A percentile compares a stretch with the other conserved stretches of the same genome.
These are phyloP conservation scores for Lyophyllum atratum DNA, from an alignment of 768 basidiomycete genomes.

Conservation along the genomic window DNA sequence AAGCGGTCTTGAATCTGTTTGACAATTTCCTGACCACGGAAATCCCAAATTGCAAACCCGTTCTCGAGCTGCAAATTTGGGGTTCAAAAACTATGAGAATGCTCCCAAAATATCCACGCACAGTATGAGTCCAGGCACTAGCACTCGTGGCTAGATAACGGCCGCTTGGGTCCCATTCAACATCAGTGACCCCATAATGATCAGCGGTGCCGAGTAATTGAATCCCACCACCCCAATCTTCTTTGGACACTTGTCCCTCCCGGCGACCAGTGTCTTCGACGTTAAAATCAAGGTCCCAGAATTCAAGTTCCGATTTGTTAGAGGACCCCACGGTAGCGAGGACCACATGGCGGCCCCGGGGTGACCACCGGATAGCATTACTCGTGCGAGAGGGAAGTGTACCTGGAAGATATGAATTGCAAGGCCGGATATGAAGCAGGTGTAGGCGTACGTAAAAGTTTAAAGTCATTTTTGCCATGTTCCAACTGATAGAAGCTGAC, in stretches of 20 bases:
- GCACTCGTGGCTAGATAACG: constrained; percentile 92
- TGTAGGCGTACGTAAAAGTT: constrained; percentile 67
- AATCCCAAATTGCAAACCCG: constrained; percentile 96
- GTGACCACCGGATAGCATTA: constrained; percentile 96
- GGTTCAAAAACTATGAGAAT: constrained; percentile 8
- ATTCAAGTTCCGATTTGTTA: constrained; percentile 95
- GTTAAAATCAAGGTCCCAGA: constrained; percentile 97
- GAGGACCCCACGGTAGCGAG: constrained; percentile 95
- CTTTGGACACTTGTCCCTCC: constrained; percentile 53
- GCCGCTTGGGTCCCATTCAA: constrained; percentile 98
- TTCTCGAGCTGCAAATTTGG: constrained; percentile 76
- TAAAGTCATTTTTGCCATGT: constrained; percentile 91
- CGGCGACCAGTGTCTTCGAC: constrained; percentile 54
- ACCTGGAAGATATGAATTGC: constrained; percentile 40
- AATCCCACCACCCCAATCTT: constrained; percentile 86
- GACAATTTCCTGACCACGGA: constrained; percentile 93
- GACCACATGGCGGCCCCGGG: constrained; percentile 92
- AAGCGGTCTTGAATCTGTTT: constrained; percentile 90
- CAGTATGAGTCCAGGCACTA: constrained; percentile 93
- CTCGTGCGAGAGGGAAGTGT: constrained; percentile 80
- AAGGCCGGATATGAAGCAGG: constrained; percentile 10
- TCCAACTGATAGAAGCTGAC: constrained; percentile 96
- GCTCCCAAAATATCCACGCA: constrained; percentile 37
- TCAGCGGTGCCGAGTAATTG: constrained; percentile 85
- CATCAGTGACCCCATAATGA: constrained; percentile 96